Base-by-base conservation (phyloP, 2,329 filamentous ascomycete genomes). In the Sphaerulina vaccinii region DNA sequence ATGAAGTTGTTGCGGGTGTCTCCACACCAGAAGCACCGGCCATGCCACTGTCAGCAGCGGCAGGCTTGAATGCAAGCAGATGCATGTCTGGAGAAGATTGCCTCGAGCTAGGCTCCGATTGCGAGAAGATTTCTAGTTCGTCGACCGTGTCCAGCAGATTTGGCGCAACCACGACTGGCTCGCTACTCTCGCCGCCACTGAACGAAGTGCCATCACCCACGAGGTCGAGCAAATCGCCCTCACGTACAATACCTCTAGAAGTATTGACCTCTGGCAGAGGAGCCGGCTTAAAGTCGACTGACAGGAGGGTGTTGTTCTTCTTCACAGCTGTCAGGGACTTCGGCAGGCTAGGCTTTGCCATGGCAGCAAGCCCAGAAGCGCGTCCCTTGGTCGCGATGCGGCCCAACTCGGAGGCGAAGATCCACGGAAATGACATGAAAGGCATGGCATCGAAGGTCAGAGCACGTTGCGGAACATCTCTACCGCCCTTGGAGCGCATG, bases 341-440 rank as follows among this genome's bases (percentile, higher is more conserved):
- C 5, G 52, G 54, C 23, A 52, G 18, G 4, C 52, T 46, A 1
- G 58, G 56, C 49, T 51, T 48, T 2, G 56, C 43, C 44, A 42
- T 55, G 2, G 55, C 45, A 6, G 38, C 35, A n/a, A 49, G 35
- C 1, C 41, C 35, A 13, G 45, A 13, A 9, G n/a, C 27, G 22
- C 19, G 24, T 33, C 55, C 54, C 7, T 49, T 57, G 2, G 72
- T 81, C 1, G 86, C 87, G 61, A 95, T 84, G 41, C 78, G 78
- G 1, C 86, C 85, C 3, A 95, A 75, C 53, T 90, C 80, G 38
- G 79, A 78, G 10, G 84, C 78, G 58, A 97, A 95, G 1, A 97
- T 75, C 93, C 93, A 99, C 0, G 93, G 92, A 62, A 96, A 97
- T 53, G 86, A 93, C 62, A 96, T 93, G 7, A 97, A 74, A 0